Evolutionary conservation across 306 rosid species (phyloP).

Genomic region (Quillaja saponaria): DNA sequence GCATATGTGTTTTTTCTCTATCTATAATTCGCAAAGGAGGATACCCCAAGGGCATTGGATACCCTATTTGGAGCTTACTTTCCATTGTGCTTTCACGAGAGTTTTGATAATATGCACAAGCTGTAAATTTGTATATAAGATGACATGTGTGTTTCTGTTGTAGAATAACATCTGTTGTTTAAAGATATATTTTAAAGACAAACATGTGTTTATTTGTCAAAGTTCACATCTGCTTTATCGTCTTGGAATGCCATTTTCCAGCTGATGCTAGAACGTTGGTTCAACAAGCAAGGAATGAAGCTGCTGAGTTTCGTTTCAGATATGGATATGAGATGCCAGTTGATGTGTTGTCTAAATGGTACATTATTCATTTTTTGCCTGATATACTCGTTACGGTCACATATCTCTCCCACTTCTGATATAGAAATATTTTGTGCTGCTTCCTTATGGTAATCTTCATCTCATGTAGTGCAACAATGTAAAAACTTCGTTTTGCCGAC

Average conservation of each 20-base stretch:
- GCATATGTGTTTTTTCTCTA: too few relatives aligned
- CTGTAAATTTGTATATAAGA: slow-evolving; percentile 13
- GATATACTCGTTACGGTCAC: slow-evolving; percentile 9
- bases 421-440: neutral
- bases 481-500: slow-evolving; percentile 2
- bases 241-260: slow-evolving; percentile 38
- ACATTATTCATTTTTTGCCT: slow-evolving; percentile 5
- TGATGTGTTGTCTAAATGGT: slow-evolving; percentile 89
- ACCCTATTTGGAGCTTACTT: slow-evolving; percentile 8
- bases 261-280: slow-evolving; percentile 98
- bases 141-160: neutral
- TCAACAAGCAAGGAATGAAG: slow-evolving; percentile 97
- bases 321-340: slow-evolving; percentile 97
- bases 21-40: too few relatives aligned
- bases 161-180: neutral
- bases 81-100: neutral
- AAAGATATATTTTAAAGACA: slow-evolving; percentile 2
- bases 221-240: slow-evolving; percentile 31
- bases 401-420: slow-evolving; percentile 8
- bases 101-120: slow-evolving; percentile 7
- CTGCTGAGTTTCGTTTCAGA: slow-evolving; percentile 92
- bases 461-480: slow-evolving; percentile 1
- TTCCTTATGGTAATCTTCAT: neutral
- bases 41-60: neutral
- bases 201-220: neutral